Base-by-base conservation (phyloP, 208 protist genomes). In the Wallacemonas sp. region DNA sequence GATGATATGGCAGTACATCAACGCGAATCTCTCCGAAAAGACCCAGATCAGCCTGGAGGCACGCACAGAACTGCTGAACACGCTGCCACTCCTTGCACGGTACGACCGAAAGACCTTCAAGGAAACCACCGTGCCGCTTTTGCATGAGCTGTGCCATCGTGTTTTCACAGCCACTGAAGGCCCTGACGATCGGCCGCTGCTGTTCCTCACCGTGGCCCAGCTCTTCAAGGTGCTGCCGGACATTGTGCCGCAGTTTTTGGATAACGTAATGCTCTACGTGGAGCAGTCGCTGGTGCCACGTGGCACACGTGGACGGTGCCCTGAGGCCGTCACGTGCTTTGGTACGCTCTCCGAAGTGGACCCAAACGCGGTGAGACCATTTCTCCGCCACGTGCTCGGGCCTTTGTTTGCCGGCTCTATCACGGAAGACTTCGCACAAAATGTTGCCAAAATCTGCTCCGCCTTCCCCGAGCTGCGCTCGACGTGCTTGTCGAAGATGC, bases 391-490 rank as follows among this genome's bases (percentile, higher is more conserved):
- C 62, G 77, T 94, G 33, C 80, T 96, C 9, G 77, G 73, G 3
- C 82, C 88, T 1, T 76, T 96, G 14, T 93, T 96, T 39, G 77
- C 79, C 21, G 82, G 80, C 26, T 67, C 75, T 9, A 79, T 89
- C 28, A 95, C 86, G 42, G 82, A 82, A 47, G 70, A 70, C 31
- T 93, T 94, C 62, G 79, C 91, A 22, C 77, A 72, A 56, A 82
- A 94, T 46, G 82, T 96, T 36, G 88, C 85, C n/a, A 84, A 80
- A 42, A 84, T 96, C 30, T 96, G 91, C 74, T 60, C 72, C 17
- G 85, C 77, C n/a, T 96, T 96, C 54, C 91, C 91, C 1, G 91
- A 94, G 72, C 64, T 96, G 54, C 84, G 88, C 19, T 95, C 88
- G 24, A 94, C 84, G 22, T 96, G 91, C 60, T 72, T 96, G 14